phyloP scores from a whole-genome alignment of 1,284 basidiomycete species.

The Ustilago loliicola region DNA sequence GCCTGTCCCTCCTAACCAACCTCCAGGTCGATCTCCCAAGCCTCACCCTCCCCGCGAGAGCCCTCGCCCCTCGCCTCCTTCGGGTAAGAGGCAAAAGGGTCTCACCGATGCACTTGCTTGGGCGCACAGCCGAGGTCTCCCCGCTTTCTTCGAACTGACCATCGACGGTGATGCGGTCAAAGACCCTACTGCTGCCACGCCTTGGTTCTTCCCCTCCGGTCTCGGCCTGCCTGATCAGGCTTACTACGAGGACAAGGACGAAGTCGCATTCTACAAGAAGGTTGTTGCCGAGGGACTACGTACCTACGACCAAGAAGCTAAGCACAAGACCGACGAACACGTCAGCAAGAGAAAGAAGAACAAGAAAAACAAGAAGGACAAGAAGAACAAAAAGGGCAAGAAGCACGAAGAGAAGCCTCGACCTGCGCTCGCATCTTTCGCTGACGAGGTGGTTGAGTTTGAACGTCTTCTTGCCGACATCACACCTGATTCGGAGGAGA shows the following conservation, averaged over 20 bases:
- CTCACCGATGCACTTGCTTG: conserved; percentile 85
- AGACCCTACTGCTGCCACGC: conserved; percentile 87
- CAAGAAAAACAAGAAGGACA: conserved; percentile 75
- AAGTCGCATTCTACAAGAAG: conserved; percentile 79
- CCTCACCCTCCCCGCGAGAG: conserved; percentile 53
- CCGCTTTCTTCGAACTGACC: conserved; percentile 81
- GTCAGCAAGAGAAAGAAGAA: conserved; percentile 72
- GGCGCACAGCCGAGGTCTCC: conserved; percentile 80
- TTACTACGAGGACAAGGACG: conserved; percentile 86
- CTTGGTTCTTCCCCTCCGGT: conserved; percentile 86
- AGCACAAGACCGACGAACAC: conserved; percentile 75
- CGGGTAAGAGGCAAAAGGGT: conserved; percentile 72
- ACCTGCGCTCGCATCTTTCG: conserved; percentile 75
- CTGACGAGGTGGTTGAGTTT: conserved; percentile 82
- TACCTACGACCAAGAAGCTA: conserved; percentile 74
- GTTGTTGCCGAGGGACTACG: conserved; percentile 80
- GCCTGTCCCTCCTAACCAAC: conserved; percentile 56
- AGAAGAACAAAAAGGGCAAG: conserved; percentile 72
- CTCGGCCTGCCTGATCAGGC: conserved; percentile 93
- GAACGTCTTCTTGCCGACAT: conserved; percentile 85
- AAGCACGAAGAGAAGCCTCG: conserved; percentile 72
- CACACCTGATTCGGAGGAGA: conserved; percentile 76
- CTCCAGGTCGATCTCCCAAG: conserved; percentile 55
- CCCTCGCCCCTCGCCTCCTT: conserved; percentile 52
- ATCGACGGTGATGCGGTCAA: conserved; percentile 89